phyloP scores from a whole-genome alignment of 192 early-diverging fungal genomes.

The Podochytrium sp. region DNA sequence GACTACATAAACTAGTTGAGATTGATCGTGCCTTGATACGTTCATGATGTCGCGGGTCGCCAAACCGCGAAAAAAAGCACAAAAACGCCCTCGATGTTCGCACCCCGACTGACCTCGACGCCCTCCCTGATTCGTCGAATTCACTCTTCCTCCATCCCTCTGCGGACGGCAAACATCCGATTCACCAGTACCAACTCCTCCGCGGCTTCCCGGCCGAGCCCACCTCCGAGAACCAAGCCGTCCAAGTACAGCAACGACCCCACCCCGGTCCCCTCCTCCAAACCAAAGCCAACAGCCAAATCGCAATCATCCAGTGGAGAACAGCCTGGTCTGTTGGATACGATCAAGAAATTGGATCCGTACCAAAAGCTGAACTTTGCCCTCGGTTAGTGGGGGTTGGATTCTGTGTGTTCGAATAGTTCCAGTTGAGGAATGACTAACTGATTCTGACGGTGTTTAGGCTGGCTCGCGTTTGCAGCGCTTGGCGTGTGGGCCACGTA shows the following conservation, averaged over 20 bases:
- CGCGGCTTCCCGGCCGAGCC: too few relatives aligned
- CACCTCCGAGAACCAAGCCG: background rate
- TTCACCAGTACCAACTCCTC: too few relatives aligned
- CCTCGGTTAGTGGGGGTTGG: background rate
- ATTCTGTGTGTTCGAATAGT: background rate
- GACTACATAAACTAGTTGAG: too few relatives aligned
- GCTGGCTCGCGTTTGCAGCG: constrained; percentile 4
- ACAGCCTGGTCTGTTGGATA: background rate
- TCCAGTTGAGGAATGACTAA: background rate
- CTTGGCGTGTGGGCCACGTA: background rate
- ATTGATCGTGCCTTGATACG: too few relatives aligned
- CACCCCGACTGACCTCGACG: too few relatives aligned
- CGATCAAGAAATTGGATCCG: background rate
- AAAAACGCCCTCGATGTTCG: too few relatives aligned
- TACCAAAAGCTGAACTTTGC: constrained; percentile 24
- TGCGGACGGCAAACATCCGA: too few relatives aligned
- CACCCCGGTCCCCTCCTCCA: background rate
- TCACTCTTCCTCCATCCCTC: too few relatives aligned
- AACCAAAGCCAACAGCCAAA: background rate
- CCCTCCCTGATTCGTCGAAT: too few relatives aligned
- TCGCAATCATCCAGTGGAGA: background rate
- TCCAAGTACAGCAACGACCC: background rate
- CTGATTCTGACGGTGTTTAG: background rate
- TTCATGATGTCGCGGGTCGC: too few relatives aligned
- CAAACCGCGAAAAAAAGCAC: too few relatives aligned